Conservation (phyloP, 2,329 filamentous ascomycete genomes). For the Sporothrix mexicana region DNA sequence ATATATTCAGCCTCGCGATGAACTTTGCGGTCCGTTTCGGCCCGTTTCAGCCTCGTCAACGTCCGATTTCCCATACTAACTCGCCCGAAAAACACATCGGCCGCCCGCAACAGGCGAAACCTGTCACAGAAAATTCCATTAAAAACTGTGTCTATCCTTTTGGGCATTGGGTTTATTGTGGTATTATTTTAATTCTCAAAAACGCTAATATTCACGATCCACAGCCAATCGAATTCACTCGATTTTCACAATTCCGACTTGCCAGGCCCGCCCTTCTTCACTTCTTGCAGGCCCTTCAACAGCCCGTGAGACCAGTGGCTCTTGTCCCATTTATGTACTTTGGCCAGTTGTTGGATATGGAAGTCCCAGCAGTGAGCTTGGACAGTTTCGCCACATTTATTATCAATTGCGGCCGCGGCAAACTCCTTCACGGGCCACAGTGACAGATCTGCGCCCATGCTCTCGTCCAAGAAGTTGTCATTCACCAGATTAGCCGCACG, state of each 20-base stretch:
- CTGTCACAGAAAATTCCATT: not conserved
- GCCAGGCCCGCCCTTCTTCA: constrained; percentile 25
- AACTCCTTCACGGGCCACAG: constrained; percentile 55
- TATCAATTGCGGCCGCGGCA: constrained; percentile 32
- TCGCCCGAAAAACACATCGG: not conserved
- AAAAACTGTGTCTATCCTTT: not conserved
- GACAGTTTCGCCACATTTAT: constrained; percentile 32
- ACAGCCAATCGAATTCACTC: not conserved
- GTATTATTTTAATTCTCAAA: not conserved
- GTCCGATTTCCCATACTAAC: not conserved
- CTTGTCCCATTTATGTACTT: constrained; percentile 48
- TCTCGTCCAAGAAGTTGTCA: constrained; percentile 70
- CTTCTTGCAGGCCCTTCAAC: constrained; percentile 34
- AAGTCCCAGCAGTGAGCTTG: constrained; percentile 62
- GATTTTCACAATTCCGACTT: constrained; percentile 31
- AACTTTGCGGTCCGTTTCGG: not conserved
- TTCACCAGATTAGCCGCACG: constrained; percentile 64
- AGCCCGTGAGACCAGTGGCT: constrained; percentile 36
- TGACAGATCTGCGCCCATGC: constrained; percentile 64
- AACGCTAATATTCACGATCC: not conserved
- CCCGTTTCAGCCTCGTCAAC: constrained; percentile 18
- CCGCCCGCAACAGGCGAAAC: not conserved
- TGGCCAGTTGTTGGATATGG: constrained; percentile 51
- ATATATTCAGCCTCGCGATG: not conserved
- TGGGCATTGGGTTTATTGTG: not conserved